Conservation (phyloP, 2,329 filamentous ascomycete genomes). For the Pseudopithomyces maydicus region DNA sequence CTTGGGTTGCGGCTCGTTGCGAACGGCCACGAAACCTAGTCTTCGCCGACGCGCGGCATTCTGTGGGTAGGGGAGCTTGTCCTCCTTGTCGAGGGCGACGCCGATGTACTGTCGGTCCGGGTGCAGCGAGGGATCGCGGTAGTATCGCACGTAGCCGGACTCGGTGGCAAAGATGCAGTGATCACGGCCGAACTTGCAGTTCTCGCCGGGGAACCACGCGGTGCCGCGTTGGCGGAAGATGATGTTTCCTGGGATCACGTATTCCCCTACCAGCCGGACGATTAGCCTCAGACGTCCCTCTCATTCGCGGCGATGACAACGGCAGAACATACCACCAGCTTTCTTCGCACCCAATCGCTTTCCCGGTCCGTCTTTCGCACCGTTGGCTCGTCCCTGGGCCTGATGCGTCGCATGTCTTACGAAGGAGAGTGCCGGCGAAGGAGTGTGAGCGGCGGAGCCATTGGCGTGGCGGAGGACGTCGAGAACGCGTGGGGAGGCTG, state of each 20-base stretch:
- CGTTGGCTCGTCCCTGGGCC: slow-evolving; percentile 70
- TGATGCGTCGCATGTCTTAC: slow-evolving; percentile 68
- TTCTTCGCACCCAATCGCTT: slow-evolving; percentile 96
- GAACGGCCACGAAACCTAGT: slow-evolving; percentile 71
- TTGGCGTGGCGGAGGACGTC: slow-evolving; percentile 39
- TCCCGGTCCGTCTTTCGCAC: slow-evolving; percentile 70
- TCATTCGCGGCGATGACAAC: not conserved
- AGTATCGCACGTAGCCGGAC: slow-evolving; percentile 94
- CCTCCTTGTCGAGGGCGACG: slow-evolving; percentile 81
- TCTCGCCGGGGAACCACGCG: slow-evolving; percentile 93
- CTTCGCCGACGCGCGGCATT: slow-evolving; percentile 76
- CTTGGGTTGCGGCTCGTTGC: slow-evolving; percentile 30
- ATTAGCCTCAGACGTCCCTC: slow-evolving; percentile 12
- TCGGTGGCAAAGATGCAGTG: slow-evolving; percentile 91
- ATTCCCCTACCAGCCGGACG: slow-evolving; percentile 67
- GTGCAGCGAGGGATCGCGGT: slow-evolving; percentile 82
- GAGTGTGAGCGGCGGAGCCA: slow-evolving; percentile 26
- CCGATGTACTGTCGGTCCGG: slow-evolving; percentile 94
- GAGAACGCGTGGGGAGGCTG: slow-evolving; percentile 36
- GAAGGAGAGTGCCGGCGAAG: slow-evolving; percentile 49
- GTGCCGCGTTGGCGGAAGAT: slow-evolving; percentile 97
- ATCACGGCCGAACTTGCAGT: slow-evolving; percentile 91
- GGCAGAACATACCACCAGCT: slow-evolving; percentile 69
- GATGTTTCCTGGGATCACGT: slow-evolving; percentile 94
- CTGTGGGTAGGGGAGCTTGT: slow-evolving; percentile 75